Percentiles rank a stretch among this genome's conserved stretches.
phyloP scores from a whole-genome alignment of 495 filamentous ascomycete genomes.

The Pseudotulostoma volvatum region DNA sequence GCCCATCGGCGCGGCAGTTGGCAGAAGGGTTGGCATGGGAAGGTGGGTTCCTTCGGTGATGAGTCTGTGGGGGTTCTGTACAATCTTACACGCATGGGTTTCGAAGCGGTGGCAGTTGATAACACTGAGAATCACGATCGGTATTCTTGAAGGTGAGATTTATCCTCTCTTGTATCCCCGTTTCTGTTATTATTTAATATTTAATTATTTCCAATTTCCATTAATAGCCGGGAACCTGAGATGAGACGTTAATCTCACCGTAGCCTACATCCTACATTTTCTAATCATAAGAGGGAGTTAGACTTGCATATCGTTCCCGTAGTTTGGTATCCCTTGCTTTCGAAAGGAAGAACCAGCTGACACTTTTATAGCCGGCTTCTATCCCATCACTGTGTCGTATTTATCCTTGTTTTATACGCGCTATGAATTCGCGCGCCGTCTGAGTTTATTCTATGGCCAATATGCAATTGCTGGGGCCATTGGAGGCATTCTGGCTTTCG shows the following conservation, averaged over 20 bases:
- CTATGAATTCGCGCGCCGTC: conserved; percentile 34
- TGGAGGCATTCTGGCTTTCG: too few relatives aligned
- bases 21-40: conserved; percentile 31
- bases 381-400: conserved; percentile 29
- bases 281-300: background rate
- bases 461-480: conserved; percentile 43
- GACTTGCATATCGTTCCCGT: background rate
- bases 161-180: too few relatives aligned
- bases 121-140: conserved; percentile 25
- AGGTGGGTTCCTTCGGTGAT: conserved; percentile 39
- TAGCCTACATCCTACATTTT: too few relatives aligned
- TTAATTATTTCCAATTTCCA: too few relatives aligned
- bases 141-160: conserved; percentile 20
- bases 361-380: conserved; percentile 8
- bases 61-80: conserved; percentile 37
- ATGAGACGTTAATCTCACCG: too few relatives aligned
- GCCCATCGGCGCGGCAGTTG: conserved; percentile 38
- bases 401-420: conserved; percentile 39
- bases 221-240: too few relatives aligned
- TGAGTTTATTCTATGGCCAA: conserved; percentile 41
- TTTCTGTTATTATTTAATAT: too few relatives aligned
- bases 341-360: too few relatives aligned
- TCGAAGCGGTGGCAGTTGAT: conserved; percentile 33
- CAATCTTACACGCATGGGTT: conserved; percentile 27
- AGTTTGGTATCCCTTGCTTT: too few relatives aligned